Conservation (phyloP, 192 early-diverging fungal genomes). For the Entomortierella parvispora region DNA sequence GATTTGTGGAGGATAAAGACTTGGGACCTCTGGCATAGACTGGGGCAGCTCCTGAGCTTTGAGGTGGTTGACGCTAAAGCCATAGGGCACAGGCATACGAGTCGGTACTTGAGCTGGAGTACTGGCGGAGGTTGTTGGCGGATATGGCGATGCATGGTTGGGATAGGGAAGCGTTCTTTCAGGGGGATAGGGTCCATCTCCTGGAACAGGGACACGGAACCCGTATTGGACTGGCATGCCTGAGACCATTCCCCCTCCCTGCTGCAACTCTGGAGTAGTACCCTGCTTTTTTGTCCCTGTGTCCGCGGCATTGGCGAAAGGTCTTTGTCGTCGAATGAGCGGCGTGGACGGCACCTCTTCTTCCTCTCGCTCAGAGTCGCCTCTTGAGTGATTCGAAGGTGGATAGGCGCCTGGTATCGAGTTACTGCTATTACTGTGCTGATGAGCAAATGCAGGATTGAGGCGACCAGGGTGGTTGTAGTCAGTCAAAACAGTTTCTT, state of each 20-base stretch:
- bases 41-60: slow-evolving; percentile 19
- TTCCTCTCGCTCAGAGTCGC: slow-evolving; percentile 3
- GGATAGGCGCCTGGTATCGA: background rate
- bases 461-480: background rate
- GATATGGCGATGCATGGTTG: slow-evolving; percentile 2
- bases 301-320: background rate
- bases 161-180: background rate
- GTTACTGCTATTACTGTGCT: background rate
- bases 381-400: background rate
- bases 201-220: background rate
- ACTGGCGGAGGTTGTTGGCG: background rate
- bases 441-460: background rate
- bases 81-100: slow-evolving; percentile 33
- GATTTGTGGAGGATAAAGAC: slow-evolving; percentile 41
- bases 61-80: background rate
- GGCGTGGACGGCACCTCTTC: slow-evolving; percentile 28
- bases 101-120: background rate
- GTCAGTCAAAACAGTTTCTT: slow-evolving; percentile 35
- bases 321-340: slow-evolving; percentile 19
- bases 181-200: background rate
- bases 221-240: background rate
- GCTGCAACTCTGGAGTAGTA: background rate
- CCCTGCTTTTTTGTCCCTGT: too few species aligned
- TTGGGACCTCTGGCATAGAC: slow-evolving; percentile 9
- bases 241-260: background rate